Evolutionary conservation across 2,329 filamentous ascomycete genomes (phyloP), one percentile per base, ranked within the genome.

Genomic region (Nakataea oryzae): DNA sequence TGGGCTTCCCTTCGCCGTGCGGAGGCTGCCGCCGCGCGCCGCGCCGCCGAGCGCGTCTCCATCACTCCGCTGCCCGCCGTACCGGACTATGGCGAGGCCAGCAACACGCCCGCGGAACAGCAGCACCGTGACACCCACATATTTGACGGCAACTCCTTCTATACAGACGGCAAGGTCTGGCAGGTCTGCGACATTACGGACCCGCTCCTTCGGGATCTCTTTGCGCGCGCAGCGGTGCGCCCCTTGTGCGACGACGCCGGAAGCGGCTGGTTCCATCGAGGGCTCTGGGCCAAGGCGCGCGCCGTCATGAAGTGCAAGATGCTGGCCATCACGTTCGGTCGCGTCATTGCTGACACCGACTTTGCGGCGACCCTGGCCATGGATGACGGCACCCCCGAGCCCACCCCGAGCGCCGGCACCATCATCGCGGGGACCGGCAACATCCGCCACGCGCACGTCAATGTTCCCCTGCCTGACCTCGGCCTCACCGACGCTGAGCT

Each of bases 101-200:
- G 65, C 21, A 65, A 66, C 27, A 59, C 57, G 74, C 76, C 28
- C 71, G 76, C 41, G 74, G 41, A 50, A 3, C 73, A 26, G 72
- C 54, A 26, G 24, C 54, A 56, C 26, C 27, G 24, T 11, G 29
- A 77, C 32, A 87, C 81, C 61, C 93, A 97, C 73, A 78, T 93
- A 1, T 97, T 97, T 73, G 91, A 96, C 64, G 93, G 93, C 58
- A 79, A 86, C 63, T 82, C 81, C 2, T 85, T 93, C 62, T 85
- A 85, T 21, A 83, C 84, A 1, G 92, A 96, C 69, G 92, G 92
- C 54, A 95, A 95, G 69, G 87, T 95, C 59, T 99, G 92, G 89
- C 95, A 97, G 78, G 83, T 96, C 29, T 96, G 92, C 75, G 95
- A 99, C 72, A 88, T 97, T 62, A 88, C 85, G 0, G 93, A 97